Percentiles rank a stretch among this genome's conserved stretches.
These are phyloP conservation scores for Tuber aestivum DNA, from an alignment of 495 filamentous ascomycete genomes.

Conservation along the genomic window DNA sequence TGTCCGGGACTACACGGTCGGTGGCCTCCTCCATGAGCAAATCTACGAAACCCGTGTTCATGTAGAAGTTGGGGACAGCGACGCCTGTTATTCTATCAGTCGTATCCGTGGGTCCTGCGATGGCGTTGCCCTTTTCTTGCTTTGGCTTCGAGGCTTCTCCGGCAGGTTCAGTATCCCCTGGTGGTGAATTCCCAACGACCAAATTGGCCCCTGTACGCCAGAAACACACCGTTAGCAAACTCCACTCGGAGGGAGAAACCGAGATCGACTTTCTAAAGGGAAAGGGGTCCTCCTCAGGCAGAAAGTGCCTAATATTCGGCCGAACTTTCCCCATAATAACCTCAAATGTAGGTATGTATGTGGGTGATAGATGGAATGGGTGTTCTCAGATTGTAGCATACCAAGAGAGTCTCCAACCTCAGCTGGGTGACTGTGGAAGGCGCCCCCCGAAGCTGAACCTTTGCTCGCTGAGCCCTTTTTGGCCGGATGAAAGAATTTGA, in stretches of 20 bases:
- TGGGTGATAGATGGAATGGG: not conserved
- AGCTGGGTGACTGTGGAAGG: not conserved
- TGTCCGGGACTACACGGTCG: not conserved
- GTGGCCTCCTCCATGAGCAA: not conserved
- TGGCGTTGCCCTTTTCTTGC: not conserved
- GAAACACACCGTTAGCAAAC: not conserved
- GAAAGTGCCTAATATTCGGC: not conserved
- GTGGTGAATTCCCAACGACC: not conserved
- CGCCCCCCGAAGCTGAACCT: not conserved
- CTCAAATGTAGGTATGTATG: not conserved
- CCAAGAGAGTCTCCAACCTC: not conserved
- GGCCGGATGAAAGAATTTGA: conserved; percentile 24
- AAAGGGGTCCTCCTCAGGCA: not conserved
- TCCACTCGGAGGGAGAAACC: not conserved
- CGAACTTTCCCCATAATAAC: not conserved
- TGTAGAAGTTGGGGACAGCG: not conserved
- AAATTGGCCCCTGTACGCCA: not conserved
- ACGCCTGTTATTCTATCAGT: not conserved
- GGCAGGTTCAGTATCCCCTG: not conserved
- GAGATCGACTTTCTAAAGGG: not conserved
- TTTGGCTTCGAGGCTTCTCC: not conserved
- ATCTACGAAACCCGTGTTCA: not conserved
- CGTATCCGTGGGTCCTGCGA: not conserved
- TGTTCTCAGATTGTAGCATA: not conserved
- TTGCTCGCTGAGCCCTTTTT: not conserved